Evolutionary conservation across 2,329 filamentous ascomycete genomes (phyloP), one percentile per base, ranked within the genome.

Genomic region (Calonectria honghensis): DNA sequence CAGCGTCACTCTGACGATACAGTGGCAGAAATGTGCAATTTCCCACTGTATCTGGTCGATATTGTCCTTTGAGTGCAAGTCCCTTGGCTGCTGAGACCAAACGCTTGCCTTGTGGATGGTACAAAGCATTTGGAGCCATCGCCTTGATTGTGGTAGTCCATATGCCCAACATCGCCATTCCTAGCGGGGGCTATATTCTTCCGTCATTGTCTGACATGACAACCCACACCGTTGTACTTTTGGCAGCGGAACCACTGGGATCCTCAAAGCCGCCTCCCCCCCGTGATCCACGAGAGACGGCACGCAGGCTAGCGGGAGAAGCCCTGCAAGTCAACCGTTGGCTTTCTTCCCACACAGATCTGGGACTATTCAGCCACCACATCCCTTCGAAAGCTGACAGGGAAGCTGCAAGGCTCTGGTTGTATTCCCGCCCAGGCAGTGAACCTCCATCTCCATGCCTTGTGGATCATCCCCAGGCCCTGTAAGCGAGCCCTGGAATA

Each of bases 131-230:
- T 16, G 41, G 31, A 54, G 13, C 4, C 11, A 39, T 35, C 66
- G 14, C 52, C 61, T 48, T 39, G 13, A n/a, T 24, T 39, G 31
- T 64, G 18, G n/a, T 18, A 31, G 20, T 45, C 14, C 24, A 45
- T 45, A 16, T 13, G 35, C 18, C 11, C 32, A 32, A 39, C 54
- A 48, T 64, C 39, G n/a, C 41, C 61, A 64, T 32, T 48, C 37
- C 41, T 9, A 32, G 32, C 39, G 35, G 29, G 61, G 39, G 27
- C 39, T 45, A 48, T 39, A n/a, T 32, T 39, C 37, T 32, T 64
- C 61, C 61, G 61, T 64, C 61, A 64, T 64, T 64, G 39, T 64
- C 61, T 48, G 61, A 64, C 61, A 45, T 48, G 61, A 39, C 54
- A 64, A 48, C 61, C 61, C 45, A 64, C 61, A 64, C 29, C 24